Conservation (phyloP, 1,284 basidiomycete species). For the Apiotrichum mycotoxinovorans region DNA sequence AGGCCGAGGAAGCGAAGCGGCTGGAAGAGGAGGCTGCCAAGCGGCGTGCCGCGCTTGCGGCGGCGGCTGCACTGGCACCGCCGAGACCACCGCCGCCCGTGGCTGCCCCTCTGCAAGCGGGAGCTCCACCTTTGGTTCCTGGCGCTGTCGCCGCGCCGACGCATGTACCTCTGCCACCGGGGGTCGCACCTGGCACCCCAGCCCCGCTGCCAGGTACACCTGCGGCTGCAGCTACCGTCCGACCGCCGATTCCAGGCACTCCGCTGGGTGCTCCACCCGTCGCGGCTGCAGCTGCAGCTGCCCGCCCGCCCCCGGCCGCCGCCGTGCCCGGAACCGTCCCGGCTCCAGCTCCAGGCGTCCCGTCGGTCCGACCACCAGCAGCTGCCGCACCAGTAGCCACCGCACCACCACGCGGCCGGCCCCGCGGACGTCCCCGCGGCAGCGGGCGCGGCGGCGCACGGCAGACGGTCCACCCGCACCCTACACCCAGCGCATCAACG, state of each 20-base stretch:
- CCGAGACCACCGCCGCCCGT: neutral
- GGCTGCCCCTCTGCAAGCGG: too few relatives aligned
- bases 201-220: neutral
- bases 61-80: neutral
- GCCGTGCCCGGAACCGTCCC: too few relatives aligned
- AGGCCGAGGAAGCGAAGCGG: constrained; percentile 13
- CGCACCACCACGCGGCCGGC: constrained; percentile 11
- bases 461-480: constrained; percentile 4
- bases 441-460: constrained; percentile 15
- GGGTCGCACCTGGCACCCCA: neutral
- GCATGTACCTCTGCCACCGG: neutral
- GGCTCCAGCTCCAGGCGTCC: too few relatives aligned
- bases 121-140: too few relatives aligned
- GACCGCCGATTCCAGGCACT: neutral
- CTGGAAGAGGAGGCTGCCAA: constrained; percentile 1
- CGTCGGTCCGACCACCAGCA: neutral
- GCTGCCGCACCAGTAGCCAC: neutral
- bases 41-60: neutral
- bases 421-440: constrained; percentile 18
- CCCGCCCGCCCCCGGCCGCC: neutral
- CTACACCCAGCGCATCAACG: neutral
- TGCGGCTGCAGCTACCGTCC: neutral
- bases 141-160: too few relatives aligned
- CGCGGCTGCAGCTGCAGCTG: neutral
- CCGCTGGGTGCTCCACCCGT: neutral